Evolutionary conservation across 1,284 basidiomycete genomes (phyloP).

Genomic region (Ceratobasidium papillatum): DNA sequence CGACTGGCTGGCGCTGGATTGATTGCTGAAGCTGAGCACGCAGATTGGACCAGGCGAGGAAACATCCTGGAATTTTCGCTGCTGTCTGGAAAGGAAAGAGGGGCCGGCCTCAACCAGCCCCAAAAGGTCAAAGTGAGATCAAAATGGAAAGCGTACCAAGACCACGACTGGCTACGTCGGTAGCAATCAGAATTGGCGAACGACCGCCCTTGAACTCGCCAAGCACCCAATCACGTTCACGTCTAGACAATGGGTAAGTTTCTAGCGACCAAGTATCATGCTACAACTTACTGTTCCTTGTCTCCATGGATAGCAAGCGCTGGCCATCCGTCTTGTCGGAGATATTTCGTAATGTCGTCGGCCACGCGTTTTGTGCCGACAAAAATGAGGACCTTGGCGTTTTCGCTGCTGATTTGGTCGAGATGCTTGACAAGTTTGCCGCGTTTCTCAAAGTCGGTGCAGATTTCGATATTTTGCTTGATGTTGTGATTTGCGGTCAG

Average conservation of each 20-base stretch:
- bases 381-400: conserved; percentile 99
- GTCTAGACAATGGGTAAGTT: conserved; percentile 60
- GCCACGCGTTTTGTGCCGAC: conserved; percentile 97
- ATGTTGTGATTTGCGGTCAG: conserved; percentile 99
- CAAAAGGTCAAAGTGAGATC: conserved; percentile 36
- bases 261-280: conserved; percentile 1
- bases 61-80: conserved; percentile 34
- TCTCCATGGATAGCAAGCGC: conserved; percentile 99
- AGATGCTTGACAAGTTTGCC: conserved; percentile 96
- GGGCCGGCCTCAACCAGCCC: conserved; percentile 6
- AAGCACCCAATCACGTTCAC: conserved; percentile 99
- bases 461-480: conserved; percentile 94
- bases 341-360: conserved; percentile 97
- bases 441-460: conserved; percentile 98
- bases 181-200: conserved; percentile 97
- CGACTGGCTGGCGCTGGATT: conserved; percentile 24
- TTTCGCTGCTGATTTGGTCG: conserved; percentile 94
- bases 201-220: conserved; percentile 98
- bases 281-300: conserved; percentile 86
- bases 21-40: conserved; percentile 30
- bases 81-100: conserved; percentile 27
- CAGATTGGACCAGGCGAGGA: conserved; percentile 37
- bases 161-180: conserved; percentile 98
- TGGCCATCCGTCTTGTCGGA: conserved; percentile 98
- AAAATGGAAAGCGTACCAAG: conserved; percentile 85